Base-by-base conservation (phyloP, 139 green algal species). In the Astrephomene gubernaculifera region DNA sequence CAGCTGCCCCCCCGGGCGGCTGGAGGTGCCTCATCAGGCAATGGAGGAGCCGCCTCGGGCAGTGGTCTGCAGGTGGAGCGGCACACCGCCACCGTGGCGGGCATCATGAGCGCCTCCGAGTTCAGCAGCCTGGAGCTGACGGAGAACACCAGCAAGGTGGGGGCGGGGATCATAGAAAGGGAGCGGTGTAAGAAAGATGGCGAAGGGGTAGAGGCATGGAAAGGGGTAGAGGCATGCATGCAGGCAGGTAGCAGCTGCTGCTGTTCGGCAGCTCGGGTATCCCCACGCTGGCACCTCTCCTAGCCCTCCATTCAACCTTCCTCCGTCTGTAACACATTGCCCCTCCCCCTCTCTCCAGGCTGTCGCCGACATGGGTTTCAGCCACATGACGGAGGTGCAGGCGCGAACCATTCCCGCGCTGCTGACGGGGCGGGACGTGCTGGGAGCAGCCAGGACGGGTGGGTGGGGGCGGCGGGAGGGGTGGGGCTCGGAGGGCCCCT, bases 361-460 rank as follows among this genome's bases (percentile, higher is more conserved):
- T 43, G 90, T 97, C 0, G 80, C 65, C 1, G 94, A 96, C 14
- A 96, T 99, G 92, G 91, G 90, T 12, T 98, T 97, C 81, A 83
- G 86, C 35, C 69, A 94, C 86, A 98, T 99, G 95, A 99, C 95
- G 29, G 93, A 98, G 91, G 96, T 99, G 43, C 97, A 99, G 89
- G 97, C 97, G 45, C 88, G 96, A 39, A 98, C 94, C 49, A 98
- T 99, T 25, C 97, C 97, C 0, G 94, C 94, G 22, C 90, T 99
- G 63, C 91, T 99, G 70, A 89, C 93, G 14, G 97, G 97, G 2
- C 85, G 94, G 27, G 97, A 99, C 83, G 92, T 99, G 60, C 94
- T 99, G 72, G 97, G 95, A 6, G 97, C 97, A 6, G 97, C 97
- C 17, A 92, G 97, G 31, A 99, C 97, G 36, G 70, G 70, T 83